Percentiles rank a stretch among this genome's conserved stretches.
These are phyloP conservation scores for Mucor ambiguus DNA, from an alignment of 371 early-diverging fungal species.

Conservation along the genomic window DNA sequence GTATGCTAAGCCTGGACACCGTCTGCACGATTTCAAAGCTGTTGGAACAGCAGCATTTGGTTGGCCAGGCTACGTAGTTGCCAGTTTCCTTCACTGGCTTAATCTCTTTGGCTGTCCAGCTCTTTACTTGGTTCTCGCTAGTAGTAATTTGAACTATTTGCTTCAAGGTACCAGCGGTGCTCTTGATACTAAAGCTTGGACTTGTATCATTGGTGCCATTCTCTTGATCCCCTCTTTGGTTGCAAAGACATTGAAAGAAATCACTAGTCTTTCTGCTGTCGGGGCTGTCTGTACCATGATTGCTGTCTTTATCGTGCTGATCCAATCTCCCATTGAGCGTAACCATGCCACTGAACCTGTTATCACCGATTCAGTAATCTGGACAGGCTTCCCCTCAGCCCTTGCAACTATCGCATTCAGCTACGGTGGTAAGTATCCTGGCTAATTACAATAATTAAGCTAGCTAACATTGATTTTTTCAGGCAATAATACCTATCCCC, in stretches of 20 bases:
- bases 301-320: constrained; percentile 51
- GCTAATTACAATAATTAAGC: no score
- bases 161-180: constrained; percentile 32
- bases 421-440: constrained; percentile 46
- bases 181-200: constrained; percentile 51
- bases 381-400: constrained; percentile 61
- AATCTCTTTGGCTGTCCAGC: constrained; percentile 71
- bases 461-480: no score
- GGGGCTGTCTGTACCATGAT: constrained; percentile 55
- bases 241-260: constrained; percentile 79
- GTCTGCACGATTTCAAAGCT: constrained; percentile 57
- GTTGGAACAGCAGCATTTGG: constrained; percentile 74
- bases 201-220: constrained; percentile 62
- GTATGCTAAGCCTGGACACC: constrained; percentile 44
- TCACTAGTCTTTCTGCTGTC: constrained; percentile 57
- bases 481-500: constrained; percentile 49
- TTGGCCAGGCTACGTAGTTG: constrained; percentile 54
- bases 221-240: constrained; percentile 74
- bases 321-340: constrained; percentile 40
- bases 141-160: constrained; percentile 60
- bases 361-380: constrained; percentile 34
- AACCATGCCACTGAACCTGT: constrained; percentile 20
- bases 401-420: constrained; percentile 66
- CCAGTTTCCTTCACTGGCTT: constrained; percentile 63
- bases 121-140: constrained; percentile 77